Evolutionary conservation across 768 basidiomycete genomes (phyloP).

Genomic region (Pholiota conissans): DNA sequence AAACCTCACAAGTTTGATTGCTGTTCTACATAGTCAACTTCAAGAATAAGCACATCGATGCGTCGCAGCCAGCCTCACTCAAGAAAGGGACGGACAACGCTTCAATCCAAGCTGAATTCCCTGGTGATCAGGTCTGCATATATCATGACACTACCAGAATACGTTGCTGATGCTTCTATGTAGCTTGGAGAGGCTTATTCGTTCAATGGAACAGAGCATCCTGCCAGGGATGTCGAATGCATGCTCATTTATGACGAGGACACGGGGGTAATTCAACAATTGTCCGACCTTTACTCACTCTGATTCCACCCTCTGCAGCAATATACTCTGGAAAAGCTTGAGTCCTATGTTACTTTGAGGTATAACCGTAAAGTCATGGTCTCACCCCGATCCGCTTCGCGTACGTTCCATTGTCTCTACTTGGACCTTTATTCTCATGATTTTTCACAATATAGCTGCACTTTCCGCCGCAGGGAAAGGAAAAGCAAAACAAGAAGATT

Average conservation of each 20-base stretch:
- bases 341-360: conserved; percentile 57
- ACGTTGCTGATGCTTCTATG: not conserved
- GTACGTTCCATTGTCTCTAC: conserved; percentile 25
- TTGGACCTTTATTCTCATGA: conserved; percentile 3
- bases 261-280: conserved; percentile 49
- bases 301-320: conserved; percentile 38
- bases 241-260: conserved; percentile 81
- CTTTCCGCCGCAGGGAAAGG: conserved; percentile 15
- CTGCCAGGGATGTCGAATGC: conserved; percentile 71
- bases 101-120: conserved; percentile 61
- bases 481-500: conserved; percentile 15
- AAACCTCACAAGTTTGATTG: not conserved
- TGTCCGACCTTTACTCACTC: conserved; percentile 4
- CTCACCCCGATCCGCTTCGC: conserved; percentile 27
- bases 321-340: conserved; percentile 75
- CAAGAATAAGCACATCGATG: conserved; percentile 71
- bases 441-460: conserved; percentile 10
- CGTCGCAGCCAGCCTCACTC: conserved; percentile 61
- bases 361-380: conserved; percentile 46
- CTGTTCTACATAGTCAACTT: conserved; percentile 61
- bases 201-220: conserved; percentile 57
- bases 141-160: not conserved
- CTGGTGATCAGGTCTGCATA: conserved; percentile 62
- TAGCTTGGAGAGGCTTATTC: conserved; percentile 32
- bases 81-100: conserved; percentile 52